Percentiles rank a stretch among this genome's conserved stretches.
phyloP scores from a whole-genome alignment of 129 eudicot species.

The Saposhnikovia divaricata region DNA sequence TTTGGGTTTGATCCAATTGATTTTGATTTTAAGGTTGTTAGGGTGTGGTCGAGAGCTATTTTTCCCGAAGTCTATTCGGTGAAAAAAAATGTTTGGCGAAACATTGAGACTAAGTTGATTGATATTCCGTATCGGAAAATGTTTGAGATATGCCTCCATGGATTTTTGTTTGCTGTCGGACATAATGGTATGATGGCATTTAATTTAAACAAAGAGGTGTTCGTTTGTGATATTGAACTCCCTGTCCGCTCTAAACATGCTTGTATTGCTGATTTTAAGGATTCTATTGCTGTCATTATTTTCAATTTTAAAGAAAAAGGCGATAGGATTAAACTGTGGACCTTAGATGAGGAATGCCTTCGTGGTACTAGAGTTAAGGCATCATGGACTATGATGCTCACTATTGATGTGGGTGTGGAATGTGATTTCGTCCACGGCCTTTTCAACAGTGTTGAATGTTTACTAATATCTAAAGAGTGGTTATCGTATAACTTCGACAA shows the following conservation, averaged over 20 bases:
- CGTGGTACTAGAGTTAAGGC: no score
- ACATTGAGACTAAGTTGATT: background rate
- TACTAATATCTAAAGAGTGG: no score
- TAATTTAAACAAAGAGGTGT: background rate
- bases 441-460: no score
- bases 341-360: background rate
- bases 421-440: no score
- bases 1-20: background rate
- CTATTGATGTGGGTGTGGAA: no score
- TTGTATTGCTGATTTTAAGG: background rate
- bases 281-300: background rate
- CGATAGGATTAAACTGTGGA: background rate
- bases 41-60: background rate
- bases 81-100: background rate
- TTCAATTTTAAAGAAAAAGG: no score
- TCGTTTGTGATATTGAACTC: background rate
- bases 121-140: background rate
- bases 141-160: background rate
- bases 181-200: background rate
- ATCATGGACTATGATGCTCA: no score
- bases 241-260: background rate
- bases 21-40: background rate
- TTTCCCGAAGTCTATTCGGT: background rate
- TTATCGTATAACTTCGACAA: no score
- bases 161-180: background rate